Percentiles rank a stretch among this genome's conserved stretches.
These are phyloP conservation scores for Blastocrithidia nonstop DNA, from an alignment of 208 protist genomes.

Conservation along the genomic window DNA sequence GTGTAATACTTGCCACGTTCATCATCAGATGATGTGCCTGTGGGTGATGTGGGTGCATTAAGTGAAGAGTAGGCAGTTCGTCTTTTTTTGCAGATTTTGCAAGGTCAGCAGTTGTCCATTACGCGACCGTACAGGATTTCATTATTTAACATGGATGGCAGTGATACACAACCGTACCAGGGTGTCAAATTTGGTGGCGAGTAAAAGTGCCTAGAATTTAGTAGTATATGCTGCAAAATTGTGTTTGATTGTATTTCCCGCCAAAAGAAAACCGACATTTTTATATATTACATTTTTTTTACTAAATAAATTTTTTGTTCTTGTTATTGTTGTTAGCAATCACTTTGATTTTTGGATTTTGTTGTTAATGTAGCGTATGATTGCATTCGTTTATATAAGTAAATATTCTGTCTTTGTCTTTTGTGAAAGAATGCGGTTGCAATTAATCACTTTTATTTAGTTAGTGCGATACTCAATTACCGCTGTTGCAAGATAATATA, in stretches of 20 bases:
- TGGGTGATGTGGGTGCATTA: slow-evolving; percentile 44
- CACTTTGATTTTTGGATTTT: not conserved
- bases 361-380: too few relatives aligned
- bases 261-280: not conserved
- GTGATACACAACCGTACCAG: slow-evolving; percentile 50
- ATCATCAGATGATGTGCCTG: slow-evolving; percentile 18
- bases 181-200: slow-evolving; percentile 80
- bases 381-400: too few relatives aligned
- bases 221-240: not conserved
- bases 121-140: slow-evolving; percentile 66
- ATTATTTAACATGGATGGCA: slow-evolving; percentile 79
- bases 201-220: slow-evolving; percentile 1
- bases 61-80: slow-evolving; percentile 68
- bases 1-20: slow-evolving; percentile 11
- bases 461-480: too few relatives aligned
- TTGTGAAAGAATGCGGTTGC: too few relatives aligned
- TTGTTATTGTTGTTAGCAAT: not conserved
- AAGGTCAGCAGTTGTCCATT: slow-evolving; percentile 27
- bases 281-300: not conserved
- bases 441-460: too few relatives aligned
- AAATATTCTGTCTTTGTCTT: too few relatives aligned
- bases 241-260: not conserved
- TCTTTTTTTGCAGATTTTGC: slow-evolving; percentile 37
- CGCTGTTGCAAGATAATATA: too few relatives aligned
- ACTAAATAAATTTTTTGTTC: not conserved